A percentile compares a stretch with the other conserved stretches of the same genome.
Conservation (phyloP, 768 basidiomycete genomes). For the Macrocybe gigantea region DNA sequence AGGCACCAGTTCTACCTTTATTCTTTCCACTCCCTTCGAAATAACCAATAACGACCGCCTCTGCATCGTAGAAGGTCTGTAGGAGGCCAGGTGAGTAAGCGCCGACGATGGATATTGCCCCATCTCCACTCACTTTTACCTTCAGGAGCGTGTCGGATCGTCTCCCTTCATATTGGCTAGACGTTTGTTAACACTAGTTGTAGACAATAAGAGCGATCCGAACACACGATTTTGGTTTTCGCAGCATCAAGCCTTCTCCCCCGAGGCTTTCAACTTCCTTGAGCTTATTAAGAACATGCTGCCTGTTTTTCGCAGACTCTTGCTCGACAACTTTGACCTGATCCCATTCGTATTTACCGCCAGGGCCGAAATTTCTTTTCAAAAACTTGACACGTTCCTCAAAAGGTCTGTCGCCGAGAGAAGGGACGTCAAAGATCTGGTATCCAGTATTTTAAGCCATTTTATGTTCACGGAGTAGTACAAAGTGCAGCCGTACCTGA, state of each 20-base stretch:
- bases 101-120: too few species aligned
- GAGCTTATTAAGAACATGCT: constrained; percentile 49
- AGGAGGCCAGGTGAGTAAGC: too few species aligned
- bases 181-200: neutral
- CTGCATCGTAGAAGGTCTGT: constrained; percentile 55
- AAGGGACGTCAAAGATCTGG: constrained; percentile 56
- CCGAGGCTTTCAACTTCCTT: constrained; percentile 49
- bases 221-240: constrained; percentile 42
- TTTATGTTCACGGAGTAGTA: neutral
- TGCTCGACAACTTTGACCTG: constrained; percentile 46
- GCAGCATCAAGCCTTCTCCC: constrained; percentile 56
- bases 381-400: constrained; percentile 44
- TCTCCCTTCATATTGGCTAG: constrained; percentile 42
- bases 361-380: constrained; percentile 39
- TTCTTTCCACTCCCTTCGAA: constrained; percentile 45
- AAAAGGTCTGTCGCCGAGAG: constrained; percentile 37
- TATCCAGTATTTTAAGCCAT: neutral
- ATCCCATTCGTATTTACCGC: constrained; percentile 34
- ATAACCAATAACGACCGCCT: constrained; percentile 56
- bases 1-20: constrained; percentile 40
- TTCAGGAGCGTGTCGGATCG: constrained; percentile 47
- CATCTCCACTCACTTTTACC: constrained; percentile 34
- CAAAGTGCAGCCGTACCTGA: constrained; percentile 29
- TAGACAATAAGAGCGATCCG: neutral
- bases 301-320: constrained; percentile 32